phyloP scores from a whole-genome alignment of 495 filamentous ascomycete species.

The Penicillium arizonense region DNA sequence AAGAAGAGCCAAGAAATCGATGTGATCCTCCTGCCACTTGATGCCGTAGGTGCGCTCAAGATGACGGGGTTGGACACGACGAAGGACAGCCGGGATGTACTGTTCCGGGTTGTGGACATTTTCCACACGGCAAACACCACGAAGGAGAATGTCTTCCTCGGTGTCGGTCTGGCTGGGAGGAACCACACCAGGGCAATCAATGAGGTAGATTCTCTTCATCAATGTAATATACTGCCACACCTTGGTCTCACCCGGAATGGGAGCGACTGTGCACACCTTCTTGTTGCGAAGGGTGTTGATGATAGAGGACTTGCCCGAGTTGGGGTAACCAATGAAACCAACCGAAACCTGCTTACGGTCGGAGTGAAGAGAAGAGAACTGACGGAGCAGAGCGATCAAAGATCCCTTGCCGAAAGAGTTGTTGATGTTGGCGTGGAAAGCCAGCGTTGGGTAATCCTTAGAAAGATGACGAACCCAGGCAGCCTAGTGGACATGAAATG shows the following conservation, averaged over 20 bases:
- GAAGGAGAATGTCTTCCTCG: conserved; percentile 83
- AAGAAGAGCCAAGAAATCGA: conserved; percentile 82
- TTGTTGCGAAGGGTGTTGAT: conserved; percentile 93
- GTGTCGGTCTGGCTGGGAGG: conserved; percentile 80
- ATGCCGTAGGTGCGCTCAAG: conserved; percentile 92
- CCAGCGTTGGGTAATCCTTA: conserved; percentile 87
- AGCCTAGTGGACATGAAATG: conserved; percentile 56
- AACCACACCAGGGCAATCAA: conserved; percentile 95
- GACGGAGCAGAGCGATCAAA: conserved; percentile 75
- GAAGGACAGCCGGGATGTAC: conserved; percentile 82
- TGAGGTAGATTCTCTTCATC: conserved; percentile 95
- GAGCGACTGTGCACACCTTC: conserved; percentile 91
- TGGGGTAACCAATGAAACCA: conserved; percentile 84
- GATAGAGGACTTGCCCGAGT: conserved; percentile 86
- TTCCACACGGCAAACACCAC: conserved; percentile 89
- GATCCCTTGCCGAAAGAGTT: conserved; percentile 89
- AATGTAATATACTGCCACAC: conserved; percentile 97
- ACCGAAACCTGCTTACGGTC: conserved; percentile 91
- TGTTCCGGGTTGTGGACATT: conserved; percentile 95
- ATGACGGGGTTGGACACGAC: conserved; percentile 77
- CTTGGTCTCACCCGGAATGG: conserved; percentile 90
- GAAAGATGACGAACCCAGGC: conserved; percentile 79
- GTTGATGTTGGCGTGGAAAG: conserved; percentile 88
- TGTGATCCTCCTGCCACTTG: conserved; percentile 61
- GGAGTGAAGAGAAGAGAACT: conserved; percentile 89